Evolutionary conservation across 2,329 filamentous ascomycete species (phyloP).

Genomic region (Calonectria montana): DNA sequence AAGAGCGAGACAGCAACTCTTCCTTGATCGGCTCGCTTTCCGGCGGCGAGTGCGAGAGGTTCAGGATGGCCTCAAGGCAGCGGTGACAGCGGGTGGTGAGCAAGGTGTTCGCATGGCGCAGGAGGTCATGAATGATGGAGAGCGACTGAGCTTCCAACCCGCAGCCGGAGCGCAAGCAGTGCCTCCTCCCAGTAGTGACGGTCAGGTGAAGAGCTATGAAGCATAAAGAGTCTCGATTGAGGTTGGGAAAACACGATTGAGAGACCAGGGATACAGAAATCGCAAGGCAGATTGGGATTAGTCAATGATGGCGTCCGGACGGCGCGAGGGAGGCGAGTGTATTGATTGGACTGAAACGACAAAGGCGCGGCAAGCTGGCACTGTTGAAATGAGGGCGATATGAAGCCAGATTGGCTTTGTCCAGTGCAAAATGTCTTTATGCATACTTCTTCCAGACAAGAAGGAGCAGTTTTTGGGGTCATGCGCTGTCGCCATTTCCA

Average conservation of each 20-base stretch:
- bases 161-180: conserved; percentile 56
- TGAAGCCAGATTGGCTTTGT: neutral
- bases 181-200: conserved; percentile 66
- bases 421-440: neutral
- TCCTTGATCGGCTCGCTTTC: conserved; percentile 91
- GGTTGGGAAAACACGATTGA: neutral
- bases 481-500: neutral
- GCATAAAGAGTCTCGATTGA: conserved; percentile 49
- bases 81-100: conserved; percentile 60
- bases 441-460: neutral
- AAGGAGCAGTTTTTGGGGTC: neutral
- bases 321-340: conserved; percentile 24
- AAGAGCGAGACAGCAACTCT: conserved; percentile 89
- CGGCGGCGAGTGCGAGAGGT: conserved; percentile 87
- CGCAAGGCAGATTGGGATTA: conserved; percentile 30
- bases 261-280: conserved; percentile 7
- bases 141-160: conserved; percentile 65
- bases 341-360: conserved; percentile 17
- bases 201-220: conserved; percentile 69
- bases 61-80: conserved; percentile 78
- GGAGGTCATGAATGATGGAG: conserved; percentile 60
- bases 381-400: neutral
- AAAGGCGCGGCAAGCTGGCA: conserved; percentile 5
- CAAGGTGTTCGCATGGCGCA: conserved; percentile 61
- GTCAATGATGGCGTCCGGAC: conserved; percentile 34